Conservation (phyloP, 257 asterid species). For the Ophiorrhiza pumila region DNA sequence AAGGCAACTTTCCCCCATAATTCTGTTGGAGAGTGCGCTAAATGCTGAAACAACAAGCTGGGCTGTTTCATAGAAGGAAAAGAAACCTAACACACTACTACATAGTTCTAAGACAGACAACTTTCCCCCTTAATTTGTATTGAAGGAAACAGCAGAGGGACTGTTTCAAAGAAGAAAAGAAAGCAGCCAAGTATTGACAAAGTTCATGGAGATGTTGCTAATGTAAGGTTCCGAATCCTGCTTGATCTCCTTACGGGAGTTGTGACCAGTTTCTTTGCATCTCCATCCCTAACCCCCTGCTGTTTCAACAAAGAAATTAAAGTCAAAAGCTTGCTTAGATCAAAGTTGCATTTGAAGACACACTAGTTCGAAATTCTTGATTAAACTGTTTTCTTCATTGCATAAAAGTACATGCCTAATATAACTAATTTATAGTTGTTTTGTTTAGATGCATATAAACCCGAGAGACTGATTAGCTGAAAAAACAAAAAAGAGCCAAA, state of each 20-base stretch:
- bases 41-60: conserved; percentile 12
- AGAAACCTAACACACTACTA: no score
- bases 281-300: conserved; percentile 53
- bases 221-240: conserved; percentile 51
- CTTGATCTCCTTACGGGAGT: conserved; percentile 77
- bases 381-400: no score
- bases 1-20: background rate
- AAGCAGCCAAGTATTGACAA: background rate
- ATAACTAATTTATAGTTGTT: background rate
- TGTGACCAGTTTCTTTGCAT: conserved; percentile 26
- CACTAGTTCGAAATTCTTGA: no score
- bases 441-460: background rate
- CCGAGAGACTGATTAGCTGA: background rate
- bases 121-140: background rate
- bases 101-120: background rate
- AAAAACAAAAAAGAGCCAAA: background rate
- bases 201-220: conserved; percentile 42
- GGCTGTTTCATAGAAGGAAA: conserved; percentile 5
- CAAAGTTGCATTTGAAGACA: background rate
- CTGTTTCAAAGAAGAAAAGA: conserved; percentile 6
- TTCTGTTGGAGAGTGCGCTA: conserved; percentile 1
- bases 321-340: background rate
- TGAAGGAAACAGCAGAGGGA: conserved; percentile 15
- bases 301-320: conserved; percentile 22
- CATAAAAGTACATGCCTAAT: no score